Evolutionary conservation across 164 flowering plant species (phyloP).

Genomic region (Malania oleifera): DNA sequence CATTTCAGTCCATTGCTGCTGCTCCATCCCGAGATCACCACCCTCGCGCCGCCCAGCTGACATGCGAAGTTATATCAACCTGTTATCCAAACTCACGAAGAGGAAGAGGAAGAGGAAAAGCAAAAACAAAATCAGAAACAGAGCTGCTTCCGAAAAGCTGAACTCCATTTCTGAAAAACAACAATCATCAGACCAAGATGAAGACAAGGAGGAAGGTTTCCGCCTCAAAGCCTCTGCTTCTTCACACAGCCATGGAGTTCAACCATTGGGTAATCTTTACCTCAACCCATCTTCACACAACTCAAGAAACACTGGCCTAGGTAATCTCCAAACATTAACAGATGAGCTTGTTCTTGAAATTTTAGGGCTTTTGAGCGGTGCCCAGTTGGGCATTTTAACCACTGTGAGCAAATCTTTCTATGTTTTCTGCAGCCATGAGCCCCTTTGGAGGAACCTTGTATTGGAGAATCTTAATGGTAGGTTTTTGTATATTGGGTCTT

Average conservation of each 20-base stretch:
- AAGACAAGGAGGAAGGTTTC: conserved; percentile 38
- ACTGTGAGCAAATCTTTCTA: conserved; percentile 77
- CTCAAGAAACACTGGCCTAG: conserved; percentile 85
- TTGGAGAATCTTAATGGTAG: conserved; percentile 49
- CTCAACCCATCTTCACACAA: conserved; percentile 46
- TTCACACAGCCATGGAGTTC: conserved; percentile 71
- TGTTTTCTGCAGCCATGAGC: conserved; percentile 79
- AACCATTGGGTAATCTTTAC: conserved; percentile 81
- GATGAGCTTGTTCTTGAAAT: conserved; percentile 88
- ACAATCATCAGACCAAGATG: conserved; percentile 12
- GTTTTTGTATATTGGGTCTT: conserved; percentile 60
- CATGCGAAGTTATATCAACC: conserved; percentile 29
- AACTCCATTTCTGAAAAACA: conserved; percentile 4
- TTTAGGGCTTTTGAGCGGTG: conserved; percentile 54
- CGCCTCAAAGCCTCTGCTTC: conserved; percentile 56
- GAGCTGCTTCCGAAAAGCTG: conserved; percentile 4
- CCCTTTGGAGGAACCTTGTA: conserved; percentile 90
- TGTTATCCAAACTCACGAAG: conserved; percentile 19
- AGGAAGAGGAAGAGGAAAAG: conserved; percentile 23
- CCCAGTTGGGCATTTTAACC: conserved; percentile 57
- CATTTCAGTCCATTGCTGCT: no score
- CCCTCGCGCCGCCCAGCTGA: background rate
- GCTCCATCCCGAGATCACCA: no score
- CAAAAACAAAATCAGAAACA: conserved; percentile 1
- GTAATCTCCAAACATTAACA: conserved; percentile 54